Evolutionary conservation across 108 stramenopile genomes (phyloP).

Genomic region (Skeletonema menzelii): DNA sequence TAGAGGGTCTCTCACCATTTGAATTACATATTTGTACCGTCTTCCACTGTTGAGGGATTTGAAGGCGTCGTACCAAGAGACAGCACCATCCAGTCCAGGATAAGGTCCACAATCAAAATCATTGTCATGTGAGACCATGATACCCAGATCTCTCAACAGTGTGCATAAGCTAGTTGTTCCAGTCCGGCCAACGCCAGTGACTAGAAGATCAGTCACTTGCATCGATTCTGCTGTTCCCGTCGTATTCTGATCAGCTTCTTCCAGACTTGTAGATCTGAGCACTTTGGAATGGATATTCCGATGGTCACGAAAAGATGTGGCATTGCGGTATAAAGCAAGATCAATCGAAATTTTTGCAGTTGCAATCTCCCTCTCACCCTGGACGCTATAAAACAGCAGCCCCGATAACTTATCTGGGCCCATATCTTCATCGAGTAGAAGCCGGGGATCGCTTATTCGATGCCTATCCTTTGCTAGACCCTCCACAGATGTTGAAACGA

Average conservation of each 20-base stretch:
- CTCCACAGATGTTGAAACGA: neutral
- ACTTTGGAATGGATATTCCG: constrained; percentile 1
- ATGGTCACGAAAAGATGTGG: constrained; percentile 8
- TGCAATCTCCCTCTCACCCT: constrained; percentile 18
- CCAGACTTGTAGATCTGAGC: constrained; percentile 10
- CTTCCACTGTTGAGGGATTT: neutral
- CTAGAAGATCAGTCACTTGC: neutral
- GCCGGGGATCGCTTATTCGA: constrained; percentile 14
- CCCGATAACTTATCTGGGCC: constrained; percentile 4
- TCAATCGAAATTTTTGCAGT: constrained; percentile 8
- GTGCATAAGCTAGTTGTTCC: constrained; percentile 17
- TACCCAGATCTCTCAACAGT: neutral
- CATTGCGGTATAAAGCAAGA: neutral
- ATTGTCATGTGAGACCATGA: constrained; percentile 19
- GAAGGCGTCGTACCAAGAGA: constrained; percentile 23
- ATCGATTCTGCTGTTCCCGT: too few relatives aligned
- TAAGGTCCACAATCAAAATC: constrained; percentile 15
- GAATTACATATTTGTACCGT: constrained; percentile 5
- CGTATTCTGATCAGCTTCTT: neutral
- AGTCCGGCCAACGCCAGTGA: constrained; percentile 17
- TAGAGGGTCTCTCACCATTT: constrained; percentile 12
- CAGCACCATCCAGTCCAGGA: constrained; percentile 21
- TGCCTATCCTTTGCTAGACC: neutral
- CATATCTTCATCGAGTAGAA: constrained; percentile 5
- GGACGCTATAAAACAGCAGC: constrained; percentile 11